Percentiles rank a stretch among this genome's conserved stretches.
phyloP scores from a whole-genome alignment of 345 rosid genomes.

The Hibiscus mutabilis region DNA sequence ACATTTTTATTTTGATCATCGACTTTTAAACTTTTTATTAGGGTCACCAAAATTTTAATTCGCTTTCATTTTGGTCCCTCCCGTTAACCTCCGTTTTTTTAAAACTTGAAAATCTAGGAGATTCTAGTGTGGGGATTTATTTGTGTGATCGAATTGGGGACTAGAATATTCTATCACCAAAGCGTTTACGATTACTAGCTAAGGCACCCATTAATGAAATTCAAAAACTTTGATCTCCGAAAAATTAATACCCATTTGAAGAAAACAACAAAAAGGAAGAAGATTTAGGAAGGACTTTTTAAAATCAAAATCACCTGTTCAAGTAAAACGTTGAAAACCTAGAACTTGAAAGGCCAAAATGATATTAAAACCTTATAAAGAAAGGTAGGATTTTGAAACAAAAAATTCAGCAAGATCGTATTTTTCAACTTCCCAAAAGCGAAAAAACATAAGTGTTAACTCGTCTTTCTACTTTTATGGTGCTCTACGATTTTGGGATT shows the following conservation, averaged over 20 bases:
- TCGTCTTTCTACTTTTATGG: no score
- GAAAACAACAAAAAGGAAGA: constrained; percentile 4
- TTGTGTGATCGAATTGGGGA: constrained; percentile 18
- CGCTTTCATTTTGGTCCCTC: no score
- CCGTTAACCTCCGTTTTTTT: no score
- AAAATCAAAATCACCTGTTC: background rate
- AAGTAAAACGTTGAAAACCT: background rate
- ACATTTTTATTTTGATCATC: no score
- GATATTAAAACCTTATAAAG: background rate
- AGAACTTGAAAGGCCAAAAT: background rate
- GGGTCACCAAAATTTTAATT: no score
- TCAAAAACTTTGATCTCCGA: constrained; percentile 24
- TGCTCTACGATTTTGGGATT: no score
- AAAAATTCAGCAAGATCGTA: background rate
- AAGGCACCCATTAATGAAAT: constrained; percentile 45
- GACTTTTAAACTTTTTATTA: no score
- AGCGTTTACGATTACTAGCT: constrained; percentile 50
- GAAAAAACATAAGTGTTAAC: no score
- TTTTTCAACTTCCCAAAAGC: background rate
- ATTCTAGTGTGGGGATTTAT: constrained; percentile 14
- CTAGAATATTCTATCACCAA: constrained; percentile 34
- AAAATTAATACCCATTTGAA: constrained; percentile 22
- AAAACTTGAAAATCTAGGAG: constrained; percentile 37
- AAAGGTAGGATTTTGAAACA: background rate
- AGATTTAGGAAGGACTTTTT: background rate